These are phyloP conservation scores for Murraya paniculata DNA, from an alignment of 345 rosid genomes.

Conservation along the genomic window DNA sequence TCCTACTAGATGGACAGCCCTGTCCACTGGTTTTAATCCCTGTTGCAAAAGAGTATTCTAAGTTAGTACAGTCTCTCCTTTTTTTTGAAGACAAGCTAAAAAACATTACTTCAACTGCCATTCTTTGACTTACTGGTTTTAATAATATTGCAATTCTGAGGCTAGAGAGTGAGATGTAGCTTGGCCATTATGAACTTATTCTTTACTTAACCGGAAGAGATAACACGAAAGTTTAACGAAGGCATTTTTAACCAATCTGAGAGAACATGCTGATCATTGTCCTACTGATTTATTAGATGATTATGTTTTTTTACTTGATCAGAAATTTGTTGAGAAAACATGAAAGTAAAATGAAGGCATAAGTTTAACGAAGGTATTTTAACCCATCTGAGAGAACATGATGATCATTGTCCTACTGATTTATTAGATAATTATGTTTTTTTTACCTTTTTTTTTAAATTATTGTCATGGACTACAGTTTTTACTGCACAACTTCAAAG, in stretches of 20 bases:
- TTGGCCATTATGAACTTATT: background rate
- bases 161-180: background rate
- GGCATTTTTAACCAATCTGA: background rate
- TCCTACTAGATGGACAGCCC: background rate
- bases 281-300: background rate
- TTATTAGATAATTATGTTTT: background rate
- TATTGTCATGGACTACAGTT: no score
- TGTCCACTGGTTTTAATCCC: background rate
- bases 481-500: background rate
- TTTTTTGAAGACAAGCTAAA: background rate
- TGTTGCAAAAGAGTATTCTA: background rate
- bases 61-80: background rate
- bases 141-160: background rate
- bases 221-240: background rate
- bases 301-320: background rate
- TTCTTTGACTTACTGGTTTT: background rate
- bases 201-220: background rate
- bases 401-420: background rate
- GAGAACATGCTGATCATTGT: background rate
- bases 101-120: background rate
- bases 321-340: background rate
- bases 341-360: no score
- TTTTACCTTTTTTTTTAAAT: background rate
- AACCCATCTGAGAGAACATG: background rate
- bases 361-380: background rate